Base-by-base conservation (phyloP, 2,329 filamentous ascomycete species). In the Colletotrichum filicis region DNA sequence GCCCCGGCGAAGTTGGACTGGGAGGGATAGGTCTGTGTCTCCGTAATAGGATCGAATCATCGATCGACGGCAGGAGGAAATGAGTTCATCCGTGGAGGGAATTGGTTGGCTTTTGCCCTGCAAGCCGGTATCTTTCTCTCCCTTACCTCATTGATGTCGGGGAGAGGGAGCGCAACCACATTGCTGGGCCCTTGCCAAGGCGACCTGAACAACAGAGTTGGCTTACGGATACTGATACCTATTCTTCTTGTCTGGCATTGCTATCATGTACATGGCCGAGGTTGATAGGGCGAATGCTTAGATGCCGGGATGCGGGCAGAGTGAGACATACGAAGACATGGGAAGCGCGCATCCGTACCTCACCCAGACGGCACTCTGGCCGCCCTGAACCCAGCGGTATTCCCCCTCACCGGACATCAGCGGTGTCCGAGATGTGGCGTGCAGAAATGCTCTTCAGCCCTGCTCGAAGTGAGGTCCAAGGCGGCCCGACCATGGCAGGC, bases 141-240 rank as follows among this genome's bases (percentile, higher is more conserved):
- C 52, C 52, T 46, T 46, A 46, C 28, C 42, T 52, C 32, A 26
- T 28, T 53, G 28, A 22, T 6, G 30, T 53, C n/a, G 28, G 19
- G n/a, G 16, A 28, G 35, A 8, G 4, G 35, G 35, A 24, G 22
- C 42, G 58, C 35, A 46, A 26, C 37, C 58, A 37, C 35, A 24
- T n/a, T 61, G 58, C 35, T 19, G 24, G 58, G 58, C 58, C 42
- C 58, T 11, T 61, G 58, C 58, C 35, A 60, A 60, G 58, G 58
- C 32, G 16, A 24, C 6, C 6, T 61, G 8, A 28, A n/a, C 26
- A 19, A 42, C 42, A 63, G 16, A 22, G 35, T 46, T 24, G n/a
- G 24, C 12, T 1, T 35, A 7, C 2, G 32, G 32, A 12, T 12
- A 32, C 32, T 32, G 32, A 32, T 32, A 32, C 14, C 19, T 28